Base-by-base conservation (phyloP, 805 yeast genomes). In the Clavispora phyllophila region DNA sequence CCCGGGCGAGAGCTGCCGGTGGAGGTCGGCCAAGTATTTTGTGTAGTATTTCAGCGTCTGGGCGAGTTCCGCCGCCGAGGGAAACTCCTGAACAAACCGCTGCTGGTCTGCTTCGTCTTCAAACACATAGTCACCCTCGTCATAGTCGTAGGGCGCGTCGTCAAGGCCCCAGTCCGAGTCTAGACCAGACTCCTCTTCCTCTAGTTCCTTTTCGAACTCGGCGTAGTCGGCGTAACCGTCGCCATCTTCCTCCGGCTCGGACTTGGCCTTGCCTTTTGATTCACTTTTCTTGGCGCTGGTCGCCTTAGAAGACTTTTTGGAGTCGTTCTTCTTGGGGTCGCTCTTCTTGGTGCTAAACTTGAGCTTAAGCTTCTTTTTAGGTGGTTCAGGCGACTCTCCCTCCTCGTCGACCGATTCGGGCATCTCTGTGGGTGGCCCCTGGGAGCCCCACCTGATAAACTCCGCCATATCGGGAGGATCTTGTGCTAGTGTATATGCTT, bases 401-500 rank as follows among this genome's bases (percentile, higher is more conserved):
- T 53, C 68, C 23, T 69, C 78, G 28, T 74, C 78, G 14, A 68
- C 56, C 9, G 45, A 25, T 13, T 50, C 57, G 3, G 42, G 43
- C 5, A 20, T 20, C 14, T 62, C 61, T 1, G 79, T 74, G 2
- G 82, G 78, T 27, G 76, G 74, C 0, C 69, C 72, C 35, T 47
- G 54, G 19, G 72, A 65, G 5, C 75, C 75, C 56, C 66, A 70
- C 45, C 47, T 49, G 18, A 65, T 70, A 53, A 70, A 70, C 14
- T 60, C 43, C 9, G 58, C 63, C 73, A 70, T 68, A 26, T 63
- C 72, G 3, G 72, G 72, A 4, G 75, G 74, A 33, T 62, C 56
- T 22, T 66, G 55, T 1, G 87, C 81, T 53, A 79, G 68, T 45
- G 70, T 62, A 54, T 77, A 81, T 1, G 85, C 85, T 39, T 59